phyloP scores from a whole-genome alignment of 352 stramenopile species.

The Aphanomyces euteiches region DNA sequence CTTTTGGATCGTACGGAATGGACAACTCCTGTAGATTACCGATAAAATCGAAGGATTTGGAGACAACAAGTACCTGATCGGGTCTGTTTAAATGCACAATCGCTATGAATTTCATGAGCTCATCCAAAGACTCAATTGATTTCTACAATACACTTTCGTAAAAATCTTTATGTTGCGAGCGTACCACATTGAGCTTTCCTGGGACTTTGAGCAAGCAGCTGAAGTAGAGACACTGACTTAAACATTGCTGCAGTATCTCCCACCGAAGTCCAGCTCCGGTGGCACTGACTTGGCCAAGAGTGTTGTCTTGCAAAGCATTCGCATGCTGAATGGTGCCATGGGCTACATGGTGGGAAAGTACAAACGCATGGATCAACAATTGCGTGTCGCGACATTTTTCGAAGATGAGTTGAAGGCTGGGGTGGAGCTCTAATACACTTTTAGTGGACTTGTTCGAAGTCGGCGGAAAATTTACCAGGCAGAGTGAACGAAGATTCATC shows the following conservation, averaged over 20 bases:
- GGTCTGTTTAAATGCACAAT: constrained; percentile 70
- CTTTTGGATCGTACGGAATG: constrained; percentile 4
- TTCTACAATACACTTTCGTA: constrained; percentile 37
- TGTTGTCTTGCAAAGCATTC: constrained; percentile 66
- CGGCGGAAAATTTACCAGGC: not conserved
- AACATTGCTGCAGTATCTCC: constrained; percentile 63
- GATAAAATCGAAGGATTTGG: too few species aligned
- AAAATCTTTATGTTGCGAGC: not conserved
- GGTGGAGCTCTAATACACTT: not conserved
- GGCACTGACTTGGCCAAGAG: constrained; percentile 61
- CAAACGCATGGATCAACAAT: constrained; percentile 67
- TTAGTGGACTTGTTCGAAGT: not conserved
- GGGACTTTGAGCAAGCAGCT: constrained; percentile 46
- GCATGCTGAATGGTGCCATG: constrained; percentile 63
- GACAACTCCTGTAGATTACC: too few species aligned
- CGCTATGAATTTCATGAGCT: constrained; percentile 65
- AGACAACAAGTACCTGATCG: too few species aligned
- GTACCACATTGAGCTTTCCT: constrained; percentile 16
- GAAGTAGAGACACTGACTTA: constrained; percentile 71
- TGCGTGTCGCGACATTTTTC: constrained; percentile 53
- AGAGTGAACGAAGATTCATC: constrained; percentile 19
- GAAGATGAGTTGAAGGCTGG: constrained; percentile 39
- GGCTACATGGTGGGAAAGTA: constrained; percentile 60
- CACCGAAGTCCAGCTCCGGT: constrained; percentile 58
- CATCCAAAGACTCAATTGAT: constrained; percentile 72